phyloP scores from a whole-genome alignment of 2,329 filamentous ascomycete genomes.

The Alternaria dauci region DNA sequence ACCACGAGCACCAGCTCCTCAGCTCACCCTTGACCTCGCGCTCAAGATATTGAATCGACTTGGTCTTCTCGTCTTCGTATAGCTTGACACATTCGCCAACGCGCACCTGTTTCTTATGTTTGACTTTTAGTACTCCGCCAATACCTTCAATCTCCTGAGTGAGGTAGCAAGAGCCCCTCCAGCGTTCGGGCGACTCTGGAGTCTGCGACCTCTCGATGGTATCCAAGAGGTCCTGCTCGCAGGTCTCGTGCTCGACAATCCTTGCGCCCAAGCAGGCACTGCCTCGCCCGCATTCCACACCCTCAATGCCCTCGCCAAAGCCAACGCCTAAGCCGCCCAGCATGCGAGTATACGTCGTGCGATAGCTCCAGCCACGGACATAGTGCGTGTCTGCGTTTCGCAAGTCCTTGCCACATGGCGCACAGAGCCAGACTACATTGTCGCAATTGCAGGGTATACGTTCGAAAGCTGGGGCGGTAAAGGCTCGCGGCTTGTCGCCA shows the following conservation, averaged over 20 bases:
- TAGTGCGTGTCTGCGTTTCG: slow-evolving; percentile 67
- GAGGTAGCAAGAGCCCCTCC: slow-evolving; percentile 75
- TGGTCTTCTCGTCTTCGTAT: slow-evolving; percentile 68
- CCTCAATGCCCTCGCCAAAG: slow-evolving; percentile 86
- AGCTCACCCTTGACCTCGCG: slow-evolving; percentile 73
- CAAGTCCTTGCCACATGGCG: slow-evolving; percentile 79
- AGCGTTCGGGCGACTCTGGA: slow-evolving; percentile 51
- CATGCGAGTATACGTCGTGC: slow-evolving; percentile 79
- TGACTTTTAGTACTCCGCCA: slow-evolving; percentile 86
- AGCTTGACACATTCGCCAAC: slow-evolving; percentile 88
- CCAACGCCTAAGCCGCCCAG: slow-evolving; percentile 85
- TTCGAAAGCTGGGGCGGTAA: slow-evolving; percentile 60
- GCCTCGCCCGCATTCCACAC: slow-evolving; percentile 86
- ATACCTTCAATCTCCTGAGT: slow-evolving; percentile 92
- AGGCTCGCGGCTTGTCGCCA: slow-evolving; percentile 32
- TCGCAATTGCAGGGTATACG: slow-evolving; percentile 67
- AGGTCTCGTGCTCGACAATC: slow-evolving; percentile 83
- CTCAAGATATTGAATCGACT: slow-evolving; percentile 66
- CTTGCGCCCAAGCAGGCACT: slow-evolving; percentile 77
- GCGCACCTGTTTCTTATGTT: slow-evolving; percentile 80
- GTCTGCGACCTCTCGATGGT: slow-evolving; percentile 58
- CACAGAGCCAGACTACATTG: slow-evolving; percentile 81
- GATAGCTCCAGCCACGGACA: slow-evolving; percentile 83
- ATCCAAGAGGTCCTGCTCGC: slow-evolving; percentile 73
- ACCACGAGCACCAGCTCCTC: slow-evolving; percentile 94